A percentile compares a stretch with the other conserved stretches of the same genome.
Evolutionary conservation across 768 basidiomycete species (phyloP).

Genomic region (Lentinula boryana): DNA sequence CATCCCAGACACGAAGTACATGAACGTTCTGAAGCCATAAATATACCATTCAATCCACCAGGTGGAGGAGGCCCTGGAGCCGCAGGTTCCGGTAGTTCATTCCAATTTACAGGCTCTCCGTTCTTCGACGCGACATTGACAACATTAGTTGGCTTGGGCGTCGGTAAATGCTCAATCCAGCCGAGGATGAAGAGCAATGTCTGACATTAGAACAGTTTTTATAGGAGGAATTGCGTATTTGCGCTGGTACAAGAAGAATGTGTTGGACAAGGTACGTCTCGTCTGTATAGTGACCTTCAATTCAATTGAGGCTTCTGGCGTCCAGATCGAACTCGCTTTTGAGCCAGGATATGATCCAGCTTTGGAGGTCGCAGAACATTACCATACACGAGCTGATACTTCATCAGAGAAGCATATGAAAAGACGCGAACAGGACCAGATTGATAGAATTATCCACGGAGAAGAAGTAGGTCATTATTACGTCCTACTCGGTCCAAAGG

Average conservation of each 20-base stretch:
- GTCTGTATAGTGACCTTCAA: neutral
- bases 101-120: constrained; percentile 34
- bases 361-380: constrained; percentile 59
- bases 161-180: constrained; percentile 34
- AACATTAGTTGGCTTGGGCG: constrained; percentile 53
- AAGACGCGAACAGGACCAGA: constrained; percentile 66
- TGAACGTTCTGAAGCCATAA: constrained; percentile 32
- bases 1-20: constrained; percentile 29
- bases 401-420: constrained; percentile 46
- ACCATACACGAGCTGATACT: constrained; percentile 26
- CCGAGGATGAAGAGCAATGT: neutral
- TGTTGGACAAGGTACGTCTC: constrained; percentile 64
- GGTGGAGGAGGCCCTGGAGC: constrained; percentile 27
- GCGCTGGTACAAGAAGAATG: constrained; percentile 77
- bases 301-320: neutral
- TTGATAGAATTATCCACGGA: constrained; percentile 78
- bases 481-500: constrained; percentile 75
- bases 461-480: constrained; percentile 66
- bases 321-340: constrained; percentile 75
- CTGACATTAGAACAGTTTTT: constrained; percentile 38
- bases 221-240: constrained; percentile 68
- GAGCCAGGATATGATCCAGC: constrained; percentile 78
- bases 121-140: constrained; percentile 51
- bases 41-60: constrained; percentile 36
- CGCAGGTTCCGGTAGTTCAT: constrained; percentile 23